Evolutionary conservation across 768 basidiomycete genomes (phyloP).

Genomic region (Fomitopsis serialis): DNA sequence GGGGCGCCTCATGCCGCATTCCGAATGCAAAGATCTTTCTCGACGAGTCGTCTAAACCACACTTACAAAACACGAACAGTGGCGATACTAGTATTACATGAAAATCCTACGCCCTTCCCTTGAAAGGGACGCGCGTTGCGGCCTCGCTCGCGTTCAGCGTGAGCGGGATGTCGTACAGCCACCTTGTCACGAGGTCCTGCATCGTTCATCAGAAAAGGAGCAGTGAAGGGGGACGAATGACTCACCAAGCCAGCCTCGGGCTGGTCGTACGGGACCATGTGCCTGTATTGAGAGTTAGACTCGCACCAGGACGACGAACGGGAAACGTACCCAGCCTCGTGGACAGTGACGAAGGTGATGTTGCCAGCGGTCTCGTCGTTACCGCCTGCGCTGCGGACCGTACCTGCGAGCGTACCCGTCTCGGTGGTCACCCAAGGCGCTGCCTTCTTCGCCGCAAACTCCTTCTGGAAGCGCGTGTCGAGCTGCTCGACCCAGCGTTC

Average conservation of each 20-base stretch:
- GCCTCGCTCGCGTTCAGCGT: constrained; percentile 17
- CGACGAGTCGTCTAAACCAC: too few species aligned
- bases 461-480: constrained; percentile 53
- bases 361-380: constrained; percentile 69
- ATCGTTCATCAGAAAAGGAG: constrained; percentile 3
- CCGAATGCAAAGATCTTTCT: too few species aligned
- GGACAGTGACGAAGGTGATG: constrained; percentile 72
- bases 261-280: constrained; percentile 90
- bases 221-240: constrained; percentile 1
- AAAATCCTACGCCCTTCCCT: neutral
- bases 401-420: constrained; percentile 55
- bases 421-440: constrained; percentile 52
- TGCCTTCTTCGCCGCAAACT: constrained; percentile 46
- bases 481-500: constrained; percentile 69
- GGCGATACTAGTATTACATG: too few species aligned
- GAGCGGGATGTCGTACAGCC: constrained; percentile 52
- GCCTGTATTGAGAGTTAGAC: constrained; percentile 36
- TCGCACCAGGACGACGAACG: neutral
- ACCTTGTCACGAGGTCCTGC: constrained; percentile 56
- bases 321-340: constrained; percentile 71
- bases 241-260: constrained; percentile 79
- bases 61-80: too few species aligned
- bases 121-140: neutral
- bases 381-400: constrained; percentile 66
- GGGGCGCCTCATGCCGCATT: too few species aligned